Conservation (phyloP, 2,329 filamentous ascomycete species). For the Ophiostoma angusticollis region DNA sequence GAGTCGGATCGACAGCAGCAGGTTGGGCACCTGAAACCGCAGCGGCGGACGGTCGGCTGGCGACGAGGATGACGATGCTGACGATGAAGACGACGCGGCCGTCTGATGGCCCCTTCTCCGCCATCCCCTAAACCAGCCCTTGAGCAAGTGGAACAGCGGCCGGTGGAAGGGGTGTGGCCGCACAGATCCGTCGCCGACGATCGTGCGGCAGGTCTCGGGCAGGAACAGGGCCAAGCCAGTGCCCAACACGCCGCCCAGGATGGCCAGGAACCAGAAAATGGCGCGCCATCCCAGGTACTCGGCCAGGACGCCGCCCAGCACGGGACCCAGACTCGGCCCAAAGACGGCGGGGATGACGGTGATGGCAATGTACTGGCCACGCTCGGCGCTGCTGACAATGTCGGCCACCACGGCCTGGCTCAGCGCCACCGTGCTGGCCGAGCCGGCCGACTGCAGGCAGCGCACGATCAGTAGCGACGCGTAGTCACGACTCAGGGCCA, state of each 20-base stretch:
- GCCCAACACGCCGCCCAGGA: slow-evolving; percentile 28
- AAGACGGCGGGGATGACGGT: slow-evolving; percentile 35
- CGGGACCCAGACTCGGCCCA: slow-evolving; percentile 36
- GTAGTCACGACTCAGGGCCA: slow-evolving; percentile 37
- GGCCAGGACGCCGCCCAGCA: slow-evolving; percentile 45
- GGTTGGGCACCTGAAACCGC: slow-evolving; percentile 39
- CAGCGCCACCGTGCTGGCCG: slow-evolving; percentile 46
- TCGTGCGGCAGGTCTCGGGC: slow-evolving; percentile 37
- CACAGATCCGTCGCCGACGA: slow-evolving; percentile 41
- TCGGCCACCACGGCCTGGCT: slow-evolving; percentile 48
- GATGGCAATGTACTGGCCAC: slow-evolving; percentile 45
- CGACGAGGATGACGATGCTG: background rate
- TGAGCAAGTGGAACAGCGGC: slow-evolving; percentile 9
- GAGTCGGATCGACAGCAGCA: slow-evolving; percentile 70
- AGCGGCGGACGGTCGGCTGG: slow-evolving; percentile 7
- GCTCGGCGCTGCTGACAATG: slow-evolving; percentile 46
- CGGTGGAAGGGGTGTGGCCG: slow-evolving; percentile 13
- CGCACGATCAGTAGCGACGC: slow-evolving; percentile 39
- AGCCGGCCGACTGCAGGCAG: slow-evolving; percentile 44
- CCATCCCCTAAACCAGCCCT: slow-evolving; percentile 5
- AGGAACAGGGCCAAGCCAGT: slow-evolving; percentile 34
- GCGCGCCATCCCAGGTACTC: slow-evolving; percentile 45
- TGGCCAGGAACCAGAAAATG: slow-evolving; percentile 51
- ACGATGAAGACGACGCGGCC: background rate
- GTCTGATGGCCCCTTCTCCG: background rate